Base-by-base conservation (phyloP, 2,329 filamentous ascomycete genomes). In the Tolypocladium tundrense region DNA sequence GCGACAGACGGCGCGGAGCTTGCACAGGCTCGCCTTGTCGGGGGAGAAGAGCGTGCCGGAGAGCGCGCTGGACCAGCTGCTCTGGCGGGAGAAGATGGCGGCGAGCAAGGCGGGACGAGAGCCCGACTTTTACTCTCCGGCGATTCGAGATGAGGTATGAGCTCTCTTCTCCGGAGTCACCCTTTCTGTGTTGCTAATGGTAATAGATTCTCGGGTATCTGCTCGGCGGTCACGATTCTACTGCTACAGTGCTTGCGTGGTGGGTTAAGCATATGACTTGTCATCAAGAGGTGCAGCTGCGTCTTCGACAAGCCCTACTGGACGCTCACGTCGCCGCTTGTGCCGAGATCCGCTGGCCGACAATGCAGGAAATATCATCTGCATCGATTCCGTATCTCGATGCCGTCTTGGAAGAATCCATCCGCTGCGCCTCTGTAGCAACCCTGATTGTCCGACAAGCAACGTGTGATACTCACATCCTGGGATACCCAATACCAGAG, bases 391-490 rank as follows among this genome's bases (percentile, higher is more conserved):
- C 70, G 1, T 75, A 72, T 59, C 63, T 75, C 13, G 73, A 75
- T 24, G 72, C 72, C 10, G 65, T 70, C 8, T 61, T 75, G 39
- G 70, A 73, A 58, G 73, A 77, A 59, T 65, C 67, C 0, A 60
- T 75, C 2, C 69, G 75, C 1, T 65, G 61, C n/a, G 64, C 66
- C 6, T 64, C 66, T 14, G 66, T 70, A 2, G 63, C 65, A 6
- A 64, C 68, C 1, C 60, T 71, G 3, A 64, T 72, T 1, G 62
- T 67, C 8, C 68, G 73, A 9, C 63, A 62, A 4, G 61, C 72
- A 0, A 62, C 62, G 27, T 60, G 62, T 43, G 71, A 75, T 52
- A 72, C 72, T 0, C 60, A 66, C 4, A 66, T 74, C 0, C 61
- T 74, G 9, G 72, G 72, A 1, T 65, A 65, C 53, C 60, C 54